These are phyloP conservation scores for Phaeolepiota aurea DNA, from an alignment of 768 basidiomycete genomes.

Conservation along the genomic window DNA sequence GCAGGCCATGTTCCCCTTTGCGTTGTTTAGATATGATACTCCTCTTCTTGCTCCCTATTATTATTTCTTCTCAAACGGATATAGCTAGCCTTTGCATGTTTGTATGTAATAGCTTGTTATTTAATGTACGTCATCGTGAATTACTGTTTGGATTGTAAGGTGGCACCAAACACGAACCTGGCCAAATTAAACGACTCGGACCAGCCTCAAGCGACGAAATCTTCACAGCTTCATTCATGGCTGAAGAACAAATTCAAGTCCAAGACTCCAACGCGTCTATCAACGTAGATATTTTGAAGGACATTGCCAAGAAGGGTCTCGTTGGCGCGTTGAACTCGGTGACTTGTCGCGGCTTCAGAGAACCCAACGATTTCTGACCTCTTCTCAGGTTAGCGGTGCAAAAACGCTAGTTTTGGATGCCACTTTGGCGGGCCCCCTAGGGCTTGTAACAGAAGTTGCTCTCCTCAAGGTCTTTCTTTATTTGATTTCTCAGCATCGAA, in stretches of 20 bases:
- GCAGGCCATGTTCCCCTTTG: not conserved
- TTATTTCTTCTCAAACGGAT: no score
- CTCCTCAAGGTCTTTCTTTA: slow-evolving; percentile 76
- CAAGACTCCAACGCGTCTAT: slow-evolving; percentile 23
- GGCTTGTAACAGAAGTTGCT: slow-evolving; percentile 91
- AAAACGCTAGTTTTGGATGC: slow-evolving; percentile 96
- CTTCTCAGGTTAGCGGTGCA: slow-evolving; percentile 71
- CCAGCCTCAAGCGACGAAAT: no score
- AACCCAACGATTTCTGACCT: no score
- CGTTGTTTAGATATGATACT: not conserved
- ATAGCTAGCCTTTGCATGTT: not conserved
- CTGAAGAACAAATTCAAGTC: slow-evolving; percentile 27
- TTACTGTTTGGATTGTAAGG: no score
- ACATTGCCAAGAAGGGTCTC: slow-evolving; percentile 71
- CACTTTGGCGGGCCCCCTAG: slow-evolving; percentile 82
- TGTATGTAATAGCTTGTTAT: not conserved
- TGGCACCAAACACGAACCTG: no score
- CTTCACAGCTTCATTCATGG: slow-evolving; percentile 13
- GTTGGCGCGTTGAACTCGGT: slow-evolving; percentile 84
- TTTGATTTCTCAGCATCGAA: not conserved
- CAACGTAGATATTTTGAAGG: slow-evolving; percentile 63
- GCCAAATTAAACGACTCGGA: no score
- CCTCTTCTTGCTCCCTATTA: no score
- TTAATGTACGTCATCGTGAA: no score
- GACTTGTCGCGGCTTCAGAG: slow-evolving; percentile 7